Evolutionary conservation across 2,329 filamentous ascomycete genomes (phyloP).

Genomic region (Teratosphaeria gauchensis): DNA sequence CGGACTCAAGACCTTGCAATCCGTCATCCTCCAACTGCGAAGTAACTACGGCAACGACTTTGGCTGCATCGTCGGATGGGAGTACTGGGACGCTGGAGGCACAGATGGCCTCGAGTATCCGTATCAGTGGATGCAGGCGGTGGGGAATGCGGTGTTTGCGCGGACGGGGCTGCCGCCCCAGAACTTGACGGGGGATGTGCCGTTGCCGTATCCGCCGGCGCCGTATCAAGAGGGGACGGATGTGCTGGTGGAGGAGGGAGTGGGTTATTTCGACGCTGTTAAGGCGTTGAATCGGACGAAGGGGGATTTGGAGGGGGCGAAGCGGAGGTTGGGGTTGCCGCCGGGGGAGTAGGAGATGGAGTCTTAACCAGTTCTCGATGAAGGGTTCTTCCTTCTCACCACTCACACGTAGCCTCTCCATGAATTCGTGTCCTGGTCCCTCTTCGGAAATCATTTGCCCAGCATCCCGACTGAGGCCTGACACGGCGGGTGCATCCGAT

Average conservation of each 20-base stretch:
- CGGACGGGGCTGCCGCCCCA: background rate
- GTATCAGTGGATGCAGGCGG: constrained; percentile 12
- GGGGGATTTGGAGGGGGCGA: constrained; percentile 9
- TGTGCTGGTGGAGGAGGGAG: constrained; percentile 8
- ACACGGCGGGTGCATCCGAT: background rate
- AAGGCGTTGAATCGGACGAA: constrained; percentile 16
- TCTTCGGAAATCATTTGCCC: background rate
- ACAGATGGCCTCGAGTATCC: constrained; percentile 6
- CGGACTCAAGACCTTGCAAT: constrained; percentile 8
- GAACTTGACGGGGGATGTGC: constrained; percentile 1
- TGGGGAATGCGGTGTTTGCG: constrained; percentile 10
- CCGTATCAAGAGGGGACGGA: constrained; percentile 13
- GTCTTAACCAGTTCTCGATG: too few species aligned
- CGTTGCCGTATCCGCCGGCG: constrained; percentile 6
- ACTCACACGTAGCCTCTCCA: background rate
- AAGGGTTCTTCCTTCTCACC: too few species aligned
- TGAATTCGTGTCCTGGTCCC: background rate
- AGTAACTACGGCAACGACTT: constrained; percentile 14
- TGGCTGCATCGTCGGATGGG: constrained; percentile 20
- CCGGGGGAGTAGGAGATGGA: background rate
- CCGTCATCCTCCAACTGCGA: constrained; percentile 12
- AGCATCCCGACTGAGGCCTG: background rate
- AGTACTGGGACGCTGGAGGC: constrained; percentile 17
- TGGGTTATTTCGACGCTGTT: constrained; percentile 9
- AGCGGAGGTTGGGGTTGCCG: constrained; percentile 7